Conservation (phyloP, 2,329 filamentous ascomycete species). For the Byssochlamys sp. region DNA sequence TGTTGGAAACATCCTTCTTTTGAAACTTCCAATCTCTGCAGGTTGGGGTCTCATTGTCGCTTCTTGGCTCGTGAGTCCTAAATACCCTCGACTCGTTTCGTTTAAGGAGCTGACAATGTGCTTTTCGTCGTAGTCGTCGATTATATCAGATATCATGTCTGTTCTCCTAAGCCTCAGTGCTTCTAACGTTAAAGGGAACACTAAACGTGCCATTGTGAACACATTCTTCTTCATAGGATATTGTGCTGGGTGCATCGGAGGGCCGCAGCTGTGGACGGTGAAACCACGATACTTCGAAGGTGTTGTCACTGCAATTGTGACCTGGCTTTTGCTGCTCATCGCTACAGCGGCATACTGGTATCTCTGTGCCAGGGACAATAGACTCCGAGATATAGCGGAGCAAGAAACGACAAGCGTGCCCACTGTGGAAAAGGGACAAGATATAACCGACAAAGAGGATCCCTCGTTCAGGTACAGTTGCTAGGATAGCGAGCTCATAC, state of each 20-base stretch:
- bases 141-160: constrained; percentile 35
- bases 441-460: constrained; percentile 6
- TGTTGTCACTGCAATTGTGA: constrained; percentile 38
- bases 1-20: constrained; percentile 36
- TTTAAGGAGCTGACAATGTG: background rate
- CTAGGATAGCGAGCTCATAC: background rate
- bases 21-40: constrained; percentile 30
- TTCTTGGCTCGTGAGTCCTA: constrained; percentile 34
- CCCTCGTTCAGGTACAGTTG: constrained; percentile 3
- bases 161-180: constrained; percentile 37
- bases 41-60: constrained; percentile 42
- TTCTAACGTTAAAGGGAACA: constrained; percentile 45
- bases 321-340: constrained; percentile 34
- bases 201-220: constrained; percentile 40
- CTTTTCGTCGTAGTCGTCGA: constrained; percentile 24
- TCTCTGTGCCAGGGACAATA: constrained; percentile 29
- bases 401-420: background rate
- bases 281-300: constrained; percentile 39
- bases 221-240: constrained; percentile 45
- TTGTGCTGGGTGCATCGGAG: constrained; percentile 38
- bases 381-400: background rate
- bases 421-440: background rate
- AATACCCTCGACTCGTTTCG: background rate
- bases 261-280: constrained; percentile 42
- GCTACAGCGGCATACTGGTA: constrained; percentile 25